Conservation (phyloP, 208 protist species). For the Zelonia costaricensis region DNA sequence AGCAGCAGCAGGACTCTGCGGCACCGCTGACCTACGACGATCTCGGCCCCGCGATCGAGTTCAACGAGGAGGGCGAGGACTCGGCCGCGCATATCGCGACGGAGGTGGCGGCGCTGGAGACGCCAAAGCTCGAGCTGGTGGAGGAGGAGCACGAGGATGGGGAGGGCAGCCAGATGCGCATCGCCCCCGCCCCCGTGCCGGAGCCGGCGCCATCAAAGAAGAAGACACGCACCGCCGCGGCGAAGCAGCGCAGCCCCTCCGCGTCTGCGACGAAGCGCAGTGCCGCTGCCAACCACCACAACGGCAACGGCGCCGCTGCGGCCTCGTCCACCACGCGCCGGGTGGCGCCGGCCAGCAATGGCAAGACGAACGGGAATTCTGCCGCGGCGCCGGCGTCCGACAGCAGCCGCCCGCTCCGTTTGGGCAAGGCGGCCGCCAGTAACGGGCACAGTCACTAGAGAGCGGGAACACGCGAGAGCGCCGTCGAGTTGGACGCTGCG, state of each 20-base stretch:
- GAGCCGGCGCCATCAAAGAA: conserved; percentile 3
- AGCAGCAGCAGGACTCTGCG: no score
- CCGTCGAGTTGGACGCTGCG: no score
- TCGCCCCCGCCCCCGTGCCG: conserved; percentile 6
- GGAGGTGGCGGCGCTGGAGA: neutral
- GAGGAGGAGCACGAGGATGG: conserved; percentile 2
- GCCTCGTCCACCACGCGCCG: no score
- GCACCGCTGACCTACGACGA: no score
- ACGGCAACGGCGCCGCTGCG: neutral
- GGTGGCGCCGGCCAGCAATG: neutral
- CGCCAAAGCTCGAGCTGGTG: neutral
- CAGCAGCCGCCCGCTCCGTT: neutral
- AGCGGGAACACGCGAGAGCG: no score
- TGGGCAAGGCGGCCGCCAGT: no score
- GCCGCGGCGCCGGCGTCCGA: no score
- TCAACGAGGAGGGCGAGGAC: neutral
- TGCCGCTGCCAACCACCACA: neutral
- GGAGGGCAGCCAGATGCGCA: conserved; percentile 14
- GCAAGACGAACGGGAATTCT: conserved; percentile 1
- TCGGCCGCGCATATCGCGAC: neutral
- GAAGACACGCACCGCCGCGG: neutral
- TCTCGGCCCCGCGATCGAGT: neutral
- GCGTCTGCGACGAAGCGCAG: neutral
- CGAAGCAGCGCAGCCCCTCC: neutral
- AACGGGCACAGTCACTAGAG: no score